These are phyloP conservation scores for Butyriboletus loyo DNA, from an alignment of 768 basidiomycete genomes.

Conservation along the genomic window DNA sequence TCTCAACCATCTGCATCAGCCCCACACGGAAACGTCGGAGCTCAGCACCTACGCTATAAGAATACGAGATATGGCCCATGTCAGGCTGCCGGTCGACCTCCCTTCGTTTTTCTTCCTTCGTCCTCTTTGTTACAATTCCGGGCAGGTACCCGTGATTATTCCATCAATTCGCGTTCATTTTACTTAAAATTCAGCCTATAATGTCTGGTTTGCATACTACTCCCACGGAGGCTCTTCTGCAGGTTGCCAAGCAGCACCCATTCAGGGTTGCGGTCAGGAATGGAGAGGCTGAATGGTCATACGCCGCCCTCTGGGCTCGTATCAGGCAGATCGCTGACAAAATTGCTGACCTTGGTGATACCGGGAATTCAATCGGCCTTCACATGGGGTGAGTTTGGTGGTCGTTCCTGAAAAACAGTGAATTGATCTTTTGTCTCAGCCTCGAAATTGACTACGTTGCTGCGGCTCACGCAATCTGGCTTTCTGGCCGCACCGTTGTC, in stretches of 20 bases:
- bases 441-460: constrained; percentile 31
- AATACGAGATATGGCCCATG: background rate
- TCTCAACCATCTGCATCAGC: constrained; percentile 1
- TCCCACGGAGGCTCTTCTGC: constrained; percentile 30
- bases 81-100: constrained; percentile 26
- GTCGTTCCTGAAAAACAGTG: background rate
- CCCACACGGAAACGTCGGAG: background rate
- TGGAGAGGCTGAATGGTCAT: constrained; percentile 26
- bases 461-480: constrained; percentile 31
- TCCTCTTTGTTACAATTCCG: constrained; percentile 8
- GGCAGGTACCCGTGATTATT: constrained; percentile 19
- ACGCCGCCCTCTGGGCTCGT: constrained; percentile 32
- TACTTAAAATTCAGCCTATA: background rate
- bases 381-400: constrained; percentile 21
- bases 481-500: constrained; percentile 24
- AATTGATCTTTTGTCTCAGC: constrained; percentile 4
- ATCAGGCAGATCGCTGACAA: constrained; percentile 25
- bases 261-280: constrained; percentile 19
- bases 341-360: constrained; percentile 14
- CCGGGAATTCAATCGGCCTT: constrained; percentile 24
- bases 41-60: constrained; percentile 6
- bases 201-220: constrained; percentile 20
- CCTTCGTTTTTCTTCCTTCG: constrained; percentile 8
- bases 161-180: constrained; percentile 4
- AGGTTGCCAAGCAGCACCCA: constrained; percentile 29